Evolutionary conservation across 768 basidiomycete species (phyloP).

Genomic region (Cystofilobasidium capitatum): DNA sequence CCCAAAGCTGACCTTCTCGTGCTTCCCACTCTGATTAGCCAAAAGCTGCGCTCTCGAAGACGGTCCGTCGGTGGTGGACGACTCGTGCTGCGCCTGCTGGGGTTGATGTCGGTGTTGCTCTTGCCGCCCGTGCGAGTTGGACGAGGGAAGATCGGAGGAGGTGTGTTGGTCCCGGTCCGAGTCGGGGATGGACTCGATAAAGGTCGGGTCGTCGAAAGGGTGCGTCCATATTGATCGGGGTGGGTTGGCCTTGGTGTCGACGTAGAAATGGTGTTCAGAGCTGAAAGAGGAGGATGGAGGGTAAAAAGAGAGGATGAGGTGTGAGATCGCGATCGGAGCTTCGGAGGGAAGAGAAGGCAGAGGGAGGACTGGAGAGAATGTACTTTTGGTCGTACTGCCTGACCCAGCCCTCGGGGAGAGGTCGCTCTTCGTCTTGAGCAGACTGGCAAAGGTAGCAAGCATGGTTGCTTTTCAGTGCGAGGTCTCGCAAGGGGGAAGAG

Average conservation of each 20-base stretch:
- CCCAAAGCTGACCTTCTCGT: slow-evolving; percentile 45
- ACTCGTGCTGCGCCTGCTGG: neutral
- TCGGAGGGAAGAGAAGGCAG: neutral
- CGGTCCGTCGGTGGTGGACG: neutral
- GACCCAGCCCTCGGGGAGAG: slow-evolving; percentile 53
- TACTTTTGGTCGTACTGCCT: slow-evolving; percentile 43
- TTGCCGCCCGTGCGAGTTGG: neutral
- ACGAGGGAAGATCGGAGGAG: neutral
- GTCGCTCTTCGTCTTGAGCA: slow-evolving; percentile 28
- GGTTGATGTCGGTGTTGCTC: neutral
- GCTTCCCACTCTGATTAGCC: neutral
- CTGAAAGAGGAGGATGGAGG: neutral
- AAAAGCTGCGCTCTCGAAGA: neutral
- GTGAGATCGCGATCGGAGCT: neutral
- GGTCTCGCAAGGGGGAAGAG: neutral
- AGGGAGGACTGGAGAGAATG: neutral
- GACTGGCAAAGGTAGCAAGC: neutral
- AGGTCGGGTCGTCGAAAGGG: slow-evolving; percentile 60
- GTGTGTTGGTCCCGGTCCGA: slow-evolving; percentile 35
- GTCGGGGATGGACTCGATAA: slow-evolving; percentile 51
- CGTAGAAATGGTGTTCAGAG: slow-evolving; percentile 47
- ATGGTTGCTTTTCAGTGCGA: neutral
- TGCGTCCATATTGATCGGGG: slow-evolving; percentile 64
- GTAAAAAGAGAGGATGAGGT: neutral
- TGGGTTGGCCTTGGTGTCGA: slow-evolving; percentile 55